These are phyloP conservation scores for Herpetomonas tarakana DNA, from an alignment of 208 protist genomes.

Conservation along the genomic window DNA sequence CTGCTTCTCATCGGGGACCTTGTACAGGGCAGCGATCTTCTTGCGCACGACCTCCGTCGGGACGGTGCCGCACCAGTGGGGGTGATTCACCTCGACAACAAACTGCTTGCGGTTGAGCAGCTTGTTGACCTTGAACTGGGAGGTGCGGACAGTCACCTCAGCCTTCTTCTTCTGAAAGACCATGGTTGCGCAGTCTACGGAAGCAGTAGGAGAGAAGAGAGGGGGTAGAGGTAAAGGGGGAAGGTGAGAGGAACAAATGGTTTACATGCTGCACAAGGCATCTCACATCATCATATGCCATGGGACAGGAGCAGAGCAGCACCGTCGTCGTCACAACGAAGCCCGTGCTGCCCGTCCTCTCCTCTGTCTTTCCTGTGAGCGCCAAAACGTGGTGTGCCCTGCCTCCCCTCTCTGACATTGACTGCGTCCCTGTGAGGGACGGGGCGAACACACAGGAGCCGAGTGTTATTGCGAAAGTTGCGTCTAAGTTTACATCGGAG, in stretches of 20 bases:
- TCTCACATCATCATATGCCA: constrained; percentile 6
- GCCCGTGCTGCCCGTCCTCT: no score
- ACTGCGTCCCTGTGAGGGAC: no score
- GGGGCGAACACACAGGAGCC: no score
- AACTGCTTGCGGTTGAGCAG: constrained; percentile 99
- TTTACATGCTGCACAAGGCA: constrained; percentile 3
- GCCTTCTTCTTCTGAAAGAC: constrained; percentile 93
- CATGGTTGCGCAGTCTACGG: constrained; percentile 45
- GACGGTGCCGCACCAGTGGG: constrained; percentile 90
- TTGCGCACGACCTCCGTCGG: constrained; percentile 93
- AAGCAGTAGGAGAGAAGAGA: constrained; percentile 6
- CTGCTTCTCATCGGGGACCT: constrained; percentile 94
- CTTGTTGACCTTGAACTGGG: constrained; percentile 99
- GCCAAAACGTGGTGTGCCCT: no score
- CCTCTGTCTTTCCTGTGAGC: no score
- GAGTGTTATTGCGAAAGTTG: no score
- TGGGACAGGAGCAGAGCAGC: no score
- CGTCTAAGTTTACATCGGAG: no score
- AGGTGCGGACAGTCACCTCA: constrained; percentile 91
- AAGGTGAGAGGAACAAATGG: constrained; percentile 9
- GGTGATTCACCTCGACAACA: constrained; percentile 92
- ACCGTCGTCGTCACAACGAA: no score
- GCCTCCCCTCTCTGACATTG: no score
- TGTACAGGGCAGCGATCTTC: constrained; percentile 97
- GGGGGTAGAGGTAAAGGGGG: constrained; percentile 5